Base-by-base conservation (phyloP, 2,329 filamentous ascomycete species). In the Fusarium illudens region DNA sequence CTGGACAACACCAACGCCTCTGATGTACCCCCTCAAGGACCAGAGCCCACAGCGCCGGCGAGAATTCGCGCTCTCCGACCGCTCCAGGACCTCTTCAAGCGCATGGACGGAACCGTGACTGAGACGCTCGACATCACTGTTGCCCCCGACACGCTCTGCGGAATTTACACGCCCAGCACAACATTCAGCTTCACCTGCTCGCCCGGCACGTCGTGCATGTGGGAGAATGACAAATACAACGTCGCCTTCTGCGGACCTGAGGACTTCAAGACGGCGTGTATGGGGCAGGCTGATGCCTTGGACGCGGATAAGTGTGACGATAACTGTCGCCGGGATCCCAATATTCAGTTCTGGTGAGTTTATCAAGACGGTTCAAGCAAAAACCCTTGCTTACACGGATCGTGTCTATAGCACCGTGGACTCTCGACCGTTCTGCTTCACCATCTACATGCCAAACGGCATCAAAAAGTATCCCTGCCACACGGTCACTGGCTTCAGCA, bases 141-240 rank as follows among this genome's bases (percentile, higher is more conserved):
- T 3, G 66, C 65, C 4, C 50, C 42, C 4, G 60, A 69, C 19
- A 59, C 50, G 6, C 54, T 60, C 11, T 69, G 66, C 15, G 66
- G 65, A 11, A 34, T 12, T 17, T 63, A 55, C 9, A 52, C 54
- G 2, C 61, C 65, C 11, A 20, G 46, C 15, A 65, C 49, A 6
- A 29, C 34, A 5, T 66, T 50, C 36, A 44, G 33, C 27, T 65
- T 65, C 50, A 62, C 53, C 15, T 68, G 65, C 22, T 15, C 33
- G 10, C 22, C 22, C 7, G 33, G 54, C 20, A 33, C 44, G 10
- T 61, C 19, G 11, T 68, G 66, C 32, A 54, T 68, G 54, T 68
- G 60, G 25, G 66, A 68, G 27, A 57, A 65, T 11, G 36, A 60
- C 19, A 68, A 66, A 58, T 68, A 63, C 62, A 68, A 68, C 33